Evolutionary conservation across 2,329 filamentous ascomycete species (phyloP).

Genomic region (Westerdykella sp.): DNA sequence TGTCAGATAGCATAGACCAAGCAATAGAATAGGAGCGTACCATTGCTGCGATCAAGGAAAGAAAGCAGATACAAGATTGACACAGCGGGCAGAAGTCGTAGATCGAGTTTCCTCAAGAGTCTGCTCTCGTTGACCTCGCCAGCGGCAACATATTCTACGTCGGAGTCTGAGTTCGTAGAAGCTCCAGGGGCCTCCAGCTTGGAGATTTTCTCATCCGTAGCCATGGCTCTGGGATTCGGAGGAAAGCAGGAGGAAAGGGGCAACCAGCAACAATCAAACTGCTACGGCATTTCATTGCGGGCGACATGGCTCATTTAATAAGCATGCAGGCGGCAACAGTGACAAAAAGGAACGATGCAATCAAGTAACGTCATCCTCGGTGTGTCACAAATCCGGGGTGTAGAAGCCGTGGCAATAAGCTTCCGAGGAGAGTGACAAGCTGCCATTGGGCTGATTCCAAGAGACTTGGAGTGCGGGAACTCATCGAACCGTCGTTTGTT

Average conservation of each 20-base stretch:
- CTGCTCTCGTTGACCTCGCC: slow-evolving; percentile 48
- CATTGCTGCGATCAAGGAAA: slow-evolving; percentile 36
- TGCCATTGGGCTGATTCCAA: slow-evolving; percentile 15
- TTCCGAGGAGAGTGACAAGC: slow-evolving; percentile 1
- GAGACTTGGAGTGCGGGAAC: slow-evolving; percentile 7
- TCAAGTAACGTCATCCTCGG: slow-evolving; percentile 13
- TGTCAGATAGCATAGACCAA: slow-evolving; percentile 4
- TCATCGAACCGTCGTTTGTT: slow-evolving; percentile 1
- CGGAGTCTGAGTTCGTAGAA: slow-evolving; percentile 16
- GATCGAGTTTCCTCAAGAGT: slow-evolving; percentile 52
- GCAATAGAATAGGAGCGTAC: slow-evolving; percentile 8
- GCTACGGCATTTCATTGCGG: neutral
- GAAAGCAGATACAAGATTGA: slow-evolving; percentile 38
- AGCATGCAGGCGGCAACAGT: slow-evolving; percentile 2
- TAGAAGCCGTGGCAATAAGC: neutral
- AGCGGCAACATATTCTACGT: slow-evolving; percentile 17
- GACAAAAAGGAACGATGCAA: slow-evolving; percentile 25
- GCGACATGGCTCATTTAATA: neutral
- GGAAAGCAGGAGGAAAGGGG: neutral
- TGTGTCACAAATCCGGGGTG: no score
- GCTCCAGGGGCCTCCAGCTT: slow-evolving; percentile 12
- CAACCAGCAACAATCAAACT: neutral
- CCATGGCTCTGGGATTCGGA: slow-evolving; percentile 11
- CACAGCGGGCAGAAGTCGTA: slow-evolving; percentile 39
- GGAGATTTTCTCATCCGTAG: slow-evolving; percentile 17